Evolutionary conservation across 164 flowering plant genomes (phyloP), one percentile per base, ranked within the genome.

Genomic region (Houttuynia cordata): DNA sequence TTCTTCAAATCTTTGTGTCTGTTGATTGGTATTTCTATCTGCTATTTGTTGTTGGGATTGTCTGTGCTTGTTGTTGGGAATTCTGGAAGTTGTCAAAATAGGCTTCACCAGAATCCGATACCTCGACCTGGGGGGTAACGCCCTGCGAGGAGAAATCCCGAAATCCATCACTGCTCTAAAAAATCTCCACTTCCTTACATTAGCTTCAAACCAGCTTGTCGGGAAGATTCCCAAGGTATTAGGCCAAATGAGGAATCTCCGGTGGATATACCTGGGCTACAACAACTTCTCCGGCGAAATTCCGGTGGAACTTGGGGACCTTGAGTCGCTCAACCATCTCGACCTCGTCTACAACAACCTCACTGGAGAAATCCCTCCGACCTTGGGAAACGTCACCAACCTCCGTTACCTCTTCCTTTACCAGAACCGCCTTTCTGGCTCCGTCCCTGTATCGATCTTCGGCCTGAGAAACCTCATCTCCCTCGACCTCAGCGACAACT

Each of bases 321-420:
- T 86, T 23, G 19, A 70, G n/a, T 77, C 75, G 14, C 64, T 91
- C 64, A 71, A 73, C 53, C 94, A 91, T 67, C 95, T 91, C 56
- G 82, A 91, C 70, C 79, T 91, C 34, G 94, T 82, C 25, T 83
- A 77, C 74, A 91, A 89, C 79, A 87, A 85, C 45, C 83, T 88
- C 56, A 76, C 84, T 0, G 96, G 96, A 23, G 65, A 63, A 64
- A 87, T 92, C 17, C 98, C 96, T 0, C 56, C 72, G 0, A 67
- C 91, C 9, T 40, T 92, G 0, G 93, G 92, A 20, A 85, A 87
- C 59, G 85, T 86, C 30, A 65, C 65, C 19, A 22, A 74, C 55
- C 92, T 91, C 58, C 71, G 71, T 53, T 78, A 80, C 62, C 83
- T 91, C 7, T 88, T 79, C 58, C 78, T 91, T 24, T 88, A 86